Base-by-base conservation (phyloP, 2,329 filamentous ascomycete genomes). In the Talaromyces atroroseus region DNA sequence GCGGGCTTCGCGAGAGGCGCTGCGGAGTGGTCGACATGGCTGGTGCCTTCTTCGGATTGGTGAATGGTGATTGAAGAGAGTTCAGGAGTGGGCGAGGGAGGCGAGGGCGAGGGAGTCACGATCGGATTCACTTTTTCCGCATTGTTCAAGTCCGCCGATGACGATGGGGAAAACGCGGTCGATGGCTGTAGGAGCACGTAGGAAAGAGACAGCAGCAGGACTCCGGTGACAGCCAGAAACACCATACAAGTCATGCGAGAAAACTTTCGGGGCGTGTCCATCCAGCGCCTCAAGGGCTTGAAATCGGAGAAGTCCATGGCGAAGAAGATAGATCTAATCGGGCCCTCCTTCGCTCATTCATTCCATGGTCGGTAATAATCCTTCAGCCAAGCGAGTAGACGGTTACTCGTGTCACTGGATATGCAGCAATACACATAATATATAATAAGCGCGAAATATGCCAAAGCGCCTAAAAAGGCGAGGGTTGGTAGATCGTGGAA, bases 1-100 rank as follows among this genome's bases (percentile, higher is more conserved):
- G 53, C 47, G 32, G 56, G 56, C 23, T 58, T 58, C n/a, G 49
- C 29, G 6, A 58, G 56, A n/a, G 51, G 56, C n/a, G 50, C 49
- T 26, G 56, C 23, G 20, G 50, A 54, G 51, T 58, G 56, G 38
- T 58, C 56, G 21, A 58, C 45, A 40, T 58, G 56, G 16, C 50
- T 57, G 18, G 55, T 53, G 11, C 56, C 56, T 21, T 52, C 56
- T 32, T 58, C 56, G 36, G 50, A 52, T 12, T 58, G 56, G 36
- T 58, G 56, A 21, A 58, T 52, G 5, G 56, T 58, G 18, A 58
- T 42, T 3, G 56, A 58, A 4, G 56, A 54, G 3, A 54, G 38
- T 24, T 58, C 56, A 6, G 50, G 50, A 5, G 36, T 46, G 7
- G 56, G 46, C 38, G 21, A 7, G 12, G 55, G 44, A 4, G 21